Percentiles rank a stretch among this genome's conserved stretches.
Evolutionary conservation across 768 basidiomycete genomes (phyloP).

Genomic region (Gelatoporia subvermispora): DNA sequence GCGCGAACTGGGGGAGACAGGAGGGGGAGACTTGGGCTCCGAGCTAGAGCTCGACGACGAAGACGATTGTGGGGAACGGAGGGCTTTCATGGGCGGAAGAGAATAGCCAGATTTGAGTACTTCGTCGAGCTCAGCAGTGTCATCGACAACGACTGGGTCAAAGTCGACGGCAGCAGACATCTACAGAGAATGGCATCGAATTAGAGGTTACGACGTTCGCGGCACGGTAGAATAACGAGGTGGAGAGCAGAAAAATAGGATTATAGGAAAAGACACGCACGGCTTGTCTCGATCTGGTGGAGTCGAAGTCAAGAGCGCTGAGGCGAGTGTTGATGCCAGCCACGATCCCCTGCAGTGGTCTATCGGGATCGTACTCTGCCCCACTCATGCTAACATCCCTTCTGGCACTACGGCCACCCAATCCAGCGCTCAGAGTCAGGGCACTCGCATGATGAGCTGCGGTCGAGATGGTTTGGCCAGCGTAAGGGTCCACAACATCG

Average conservation of each 20-base stretch:
- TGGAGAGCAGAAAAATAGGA: background rate
- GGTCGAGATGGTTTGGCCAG: slow-evolving; percentile 70
- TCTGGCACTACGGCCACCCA: slow-evolving; percentile 49
- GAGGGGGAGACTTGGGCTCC: slow-evolving; percentile 39
- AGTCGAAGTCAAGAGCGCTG: slow-evolving; percentile 52
- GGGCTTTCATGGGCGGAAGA: slow-evolving; percentile 28
- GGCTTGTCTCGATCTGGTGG: slow-evolving; percentile 43
- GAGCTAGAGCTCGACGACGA: slow-evolving; percentile 39
- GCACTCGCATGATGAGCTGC: slow-evolving; percentile 88
- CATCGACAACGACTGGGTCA: slow-evolving; percentile 58
- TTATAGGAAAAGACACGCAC: slow-evolving; percentile 29
- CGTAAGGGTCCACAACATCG: slow-evolving; percentile 61
- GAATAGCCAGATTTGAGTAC: slow-evolving; percentile 52
- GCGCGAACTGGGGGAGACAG: slow-evolving; percentile 34
- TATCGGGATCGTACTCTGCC: slow-evolving; percentile 83
- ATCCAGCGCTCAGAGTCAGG: slow-evolving; percentile 79
- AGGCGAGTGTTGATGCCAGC: slow-evolving; percentile 52
- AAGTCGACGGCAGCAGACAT: slow-evolving; percentile 34
- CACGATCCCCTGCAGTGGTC: slow-evolving; percentile 70
- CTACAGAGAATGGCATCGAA: slow-evolving; percentile 13
- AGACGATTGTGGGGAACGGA: slow-evolving; percentile 45
- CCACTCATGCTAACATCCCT: slow-evolving; percentile 63
- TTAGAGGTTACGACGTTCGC: background rate
- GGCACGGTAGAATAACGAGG: background rate
- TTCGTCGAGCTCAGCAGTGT: slow-evolving; percentile 56